Evolutionary conservation across 2,329 filamentous ascomycete genomes (phyloP), one percentile per base, ranked within the genome.

Genomic region (Colletotrichum shisoi): DNA sequence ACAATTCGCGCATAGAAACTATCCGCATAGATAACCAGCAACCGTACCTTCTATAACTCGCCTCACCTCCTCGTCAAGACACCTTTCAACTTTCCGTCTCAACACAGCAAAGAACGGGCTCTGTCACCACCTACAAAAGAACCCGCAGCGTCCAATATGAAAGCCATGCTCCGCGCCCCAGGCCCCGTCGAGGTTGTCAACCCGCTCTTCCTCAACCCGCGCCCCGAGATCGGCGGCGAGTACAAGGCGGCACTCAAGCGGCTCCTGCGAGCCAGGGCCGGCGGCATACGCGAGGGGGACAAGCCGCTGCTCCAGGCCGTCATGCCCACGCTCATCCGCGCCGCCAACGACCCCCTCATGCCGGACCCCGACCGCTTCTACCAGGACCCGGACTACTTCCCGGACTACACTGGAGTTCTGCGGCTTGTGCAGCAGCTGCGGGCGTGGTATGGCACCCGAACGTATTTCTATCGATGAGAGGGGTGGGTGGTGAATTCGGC

Each of bases 341-440:
- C 54, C 15, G 27, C 54, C 12, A 57, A 46, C 17, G 54, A 57
- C 7, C 54, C 40, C 17, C 54, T 45, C 12, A 57, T 57, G 54
- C 54, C 54, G n/a, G 40, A 57, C n/a, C 40, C 54, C n/a, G 42
- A 46, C 11, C 24, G 54, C 24, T 57, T 57, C 40, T 57, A 46
- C 27, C 21, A 31, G 17, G 24, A 57, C n/a, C 42, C 39, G 3
- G 54, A 46, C 1, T 45, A 57, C 40, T 6, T n/a, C 13, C 27
- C 24, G 1, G 15, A 45, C 6, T 57, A 45, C 31, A 44, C 31
- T 5, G n/a, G 42, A n/a, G n/a, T 44, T 6, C 13, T 57, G 15
- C 40, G 54, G 4, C 24, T 57, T 17, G 27, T 57, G 11, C 27
- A 45, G 27, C 54, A 57, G 40, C 15, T 57, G 54, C 40, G 42